These are phyloP conservation scores for Oryza brachyantha DNA, from an alignment of 176 grass and related monocot species.

Conservation along the genomic window DNA sequence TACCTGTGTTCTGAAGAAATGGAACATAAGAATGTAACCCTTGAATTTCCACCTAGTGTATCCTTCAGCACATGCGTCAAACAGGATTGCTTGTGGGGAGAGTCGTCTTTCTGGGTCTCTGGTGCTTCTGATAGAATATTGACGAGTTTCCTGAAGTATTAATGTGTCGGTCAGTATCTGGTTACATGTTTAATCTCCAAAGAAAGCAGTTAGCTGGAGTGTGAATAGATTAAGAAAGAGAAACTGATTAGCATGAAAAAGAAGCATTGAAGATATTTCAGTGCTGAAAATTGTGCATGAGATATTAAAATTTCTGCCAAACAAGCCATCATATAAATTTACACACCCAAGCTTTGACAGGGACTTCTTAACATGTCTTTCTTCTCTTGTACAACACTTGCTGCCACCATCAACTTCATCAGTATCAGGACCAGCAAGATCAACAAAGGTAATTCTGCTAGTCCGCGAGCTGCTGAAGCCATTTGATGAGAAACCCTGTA, in stretches of 20 bases:
- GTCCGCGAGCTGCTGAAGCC: conserved; percentile 80
- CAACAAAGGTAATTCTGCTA: conserved; percentile 86
- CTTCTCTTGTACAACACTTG: conserved; percentile 71
- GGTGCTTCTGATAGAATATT: conserved; percentile 67
- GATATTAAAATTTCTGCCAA: background rate
- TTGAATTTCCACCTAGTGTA: conserved; percentile 90
- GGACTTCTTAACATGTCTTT: conserved; percentile 78
- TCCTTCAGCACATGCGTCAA: conserved; percentile 91
- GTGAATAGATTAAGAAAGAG: background rate
- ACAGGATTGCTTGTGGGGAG: conserved; percentile 56
- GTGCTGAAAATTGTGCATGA: background rate
- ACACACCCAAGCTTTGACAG: conserved; percentile 91
- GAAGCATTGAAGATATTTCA: background rate
- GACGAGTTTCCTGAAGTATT: conserved; percentile 75
- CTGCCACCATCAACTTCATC: conserved; percentile 51
- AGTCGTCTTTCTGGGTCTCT: conserved; percentile 39
- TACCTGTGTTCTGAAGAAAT: conserved; percentile 93
- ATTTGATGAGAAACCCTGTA: conserved; percentile 68
- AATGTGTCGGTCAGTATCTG: no score
- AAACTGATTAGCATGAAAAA: background rate
- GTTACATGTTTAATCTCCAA: no score
- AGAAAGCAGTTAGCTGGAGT: background rate
- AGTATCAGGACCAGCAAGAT: conserved; percentile 80
- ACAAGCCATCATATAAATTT: background rate
- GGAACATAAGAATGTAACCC: conserved; percentile 81